phyloP scores from a whole-genome alignment of 1,284 basidiomycete genomes.

The Sanghuangporus sanghuang region DNA sequence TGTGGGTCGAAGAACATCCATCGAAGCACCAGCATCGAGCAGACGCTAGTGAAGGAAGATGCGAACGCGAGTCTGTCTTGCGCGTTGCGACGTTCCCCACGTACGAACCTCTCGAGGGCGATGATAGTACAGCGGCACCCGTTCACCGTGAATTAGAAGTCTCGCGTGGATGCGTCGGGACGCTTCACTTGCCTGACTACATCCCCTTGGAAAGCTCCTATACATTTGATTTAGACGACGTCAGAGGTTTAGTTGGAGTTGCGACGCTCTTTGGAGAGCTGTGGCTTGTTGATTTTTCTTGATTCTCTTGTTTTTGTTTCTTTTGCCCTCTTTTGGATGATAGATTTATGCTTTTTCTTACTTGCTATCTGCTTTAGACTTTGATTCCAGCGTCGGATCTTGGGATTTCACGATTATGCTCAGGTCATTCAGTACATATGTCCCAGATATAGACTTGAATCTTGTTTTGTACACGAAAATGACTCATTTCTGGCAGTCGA shows the following conservation, averaged over 20 bases:
- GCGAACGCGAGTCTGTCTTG: background rate
- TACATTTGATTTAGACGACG: slow-evolving; percentile 15
- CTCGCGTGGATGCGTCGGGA: slow-evolving; percentile 4
- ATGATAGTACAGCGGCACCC: background rate
- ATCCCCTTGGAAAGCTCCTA: slow-evolving; percentile 8
- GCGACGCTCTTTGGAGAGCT: slow-evolving; percentile 9
- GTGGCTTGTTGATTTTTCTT: slow-evolving; percentile 14
- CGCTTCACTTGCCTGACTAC: slow-evolving; percentile 4
- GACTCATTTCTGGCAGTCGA: no score
- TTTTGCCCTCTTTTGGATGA: background rate
- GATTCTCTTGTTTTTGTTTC: background rate
- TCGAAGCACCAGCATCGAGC: background rate
- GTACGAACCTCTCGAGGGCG: background rate
- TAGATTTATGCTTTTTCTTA: background rate
- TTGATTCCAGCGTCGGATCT: background rate
- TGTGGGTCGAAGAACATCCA: slow-evolving; percentile 14
- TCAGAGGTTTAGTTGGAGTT: slow-evolving; percentile 11
- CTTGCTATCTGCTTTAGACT: background rate
- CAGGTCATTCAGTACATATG: background rate
- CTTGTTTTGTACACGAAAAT: background rate
- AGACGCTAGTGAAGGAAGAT: no score
- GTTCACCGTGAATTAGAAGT: slow-evolving; percentile 4
- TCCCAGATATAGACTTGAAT: background rate
- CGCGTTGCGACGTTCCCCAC: slow-evolving; percentile 13
- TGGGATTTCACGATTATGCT: background rate